Percentiles rank a stretch among this genome's conserved stretches.
Conservation (phyloP, 2,329 filamentous ascomycete genomes). For the Emmonsiellopsis sp. region DNA sequence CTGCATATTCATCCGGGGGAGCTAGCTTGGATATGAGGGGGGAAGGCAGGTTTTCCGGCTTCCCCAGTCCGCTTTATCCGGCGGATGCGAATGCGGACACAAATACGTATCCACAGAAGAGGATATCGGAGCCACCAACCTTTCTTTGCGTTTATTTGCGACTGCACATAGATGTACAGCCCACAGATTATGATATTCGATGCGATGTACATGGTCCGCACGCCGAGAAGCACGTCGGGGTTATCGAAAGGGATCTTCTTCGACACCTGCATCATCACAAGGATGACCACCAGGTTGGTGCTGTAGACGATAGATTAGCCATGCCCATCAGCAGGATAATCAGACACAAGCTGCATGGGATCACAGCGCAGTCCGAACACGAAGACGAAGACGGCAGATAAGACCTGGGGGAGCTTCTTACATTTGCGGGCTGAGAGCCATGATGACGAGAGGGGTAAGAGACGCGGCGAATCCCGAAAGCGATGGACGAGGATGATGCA, state of each 20-base stretch:
- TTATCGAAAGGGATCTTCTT: conserved; percentile 95
- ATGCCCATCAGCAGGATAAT: background rate
- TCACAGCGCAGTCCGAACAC: background rate
- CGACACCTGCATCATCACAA: conserved; percentile 96
- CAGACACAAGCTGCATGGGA: background rate
- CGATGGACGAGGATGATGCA: background rate
- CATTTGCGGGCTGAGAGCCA: conserved; percentile 20
- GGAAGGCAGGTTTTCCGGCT: background rate
- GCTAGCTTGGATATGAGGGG: background rate
- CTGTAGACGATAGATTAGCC: conserved; percentile 38
- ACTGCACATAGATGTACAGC: conserved; percentile 78
- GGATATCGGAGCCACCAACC: conserved; percentile 47
- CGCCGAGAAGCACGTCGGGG: conserved; percentile 56
- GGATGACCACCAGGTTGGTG: conserved; percentile 87
- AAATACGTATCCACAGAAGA: background rate
- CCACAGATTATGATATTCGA: conserved; percentile 74
- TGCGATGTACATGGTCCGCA: conserved; percentile 55
- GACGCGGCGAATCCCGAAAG: background rate
- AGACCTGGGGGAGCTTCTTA: conserved; percentile 8
- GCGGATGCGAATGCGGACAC: no score
- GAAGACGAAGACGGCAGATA: background rate
- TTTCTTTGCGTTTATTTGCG: conserved; percentile 90
- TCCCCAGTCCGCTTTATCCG: background rate
- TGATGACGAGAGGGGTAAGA: conserved; percentile 11
- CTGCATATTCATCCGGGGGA: background rate